Percentiles rank a stretch among this genome's conserved stretches.
phyloP scores from a whole-genome alignment of 768 basidiomycete genomes.

The Mrakia blollopis region DNA sequence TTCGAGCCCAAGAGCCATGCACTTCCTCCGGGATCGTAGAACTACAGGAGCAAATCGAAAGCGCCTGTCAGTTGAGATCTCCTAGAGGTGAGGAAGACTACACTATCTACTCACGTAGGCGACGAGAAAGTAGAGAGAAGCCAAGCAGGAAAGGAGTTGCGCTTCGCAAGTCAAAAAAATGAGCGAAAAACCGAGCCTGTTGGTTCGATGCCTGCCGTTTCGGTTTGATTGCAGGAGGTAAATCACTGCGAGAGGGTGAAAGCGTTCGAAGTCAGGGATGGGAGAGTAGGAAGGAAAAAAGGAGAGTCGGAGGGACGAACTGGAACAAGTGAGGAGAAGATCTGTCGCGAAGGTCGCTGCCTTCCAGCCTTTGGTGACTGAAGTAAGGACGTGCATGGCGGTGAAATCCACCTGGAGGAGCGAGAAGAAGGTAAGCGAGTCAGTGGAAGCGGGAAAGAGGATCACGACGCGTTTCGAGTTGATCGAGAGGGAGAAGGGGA shows the following conservation, averaged over 20 bases:
- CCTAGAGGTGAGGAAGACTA: background rate
- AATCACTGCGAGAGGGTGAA: background rate
- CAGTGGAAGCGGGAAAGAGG: too few species aligned
- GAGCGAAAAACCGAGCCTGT: background rate
- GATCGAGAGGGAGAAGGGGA: background rate
- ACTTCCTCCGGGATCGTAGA: background rate
- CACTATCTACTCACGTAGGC: background rate
- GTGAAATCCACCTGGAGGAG: too few species aligned
- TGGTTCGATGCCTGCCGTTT: background rate
- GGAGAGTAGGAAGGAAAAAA: background rate
- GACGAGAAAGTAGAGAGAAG: background rate
- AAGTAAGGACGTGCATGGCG: too few species aligned
- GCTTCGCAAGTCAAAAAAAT: background rate
- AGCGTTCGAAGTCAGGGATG: background rate
- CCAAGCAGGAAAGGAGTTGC: background rate
- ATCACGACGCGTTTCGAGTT: background rate
- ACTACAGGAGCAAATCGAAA: background rate
- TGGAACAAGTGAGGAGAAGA: background rate
- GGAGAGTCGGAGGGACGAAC: background rate
- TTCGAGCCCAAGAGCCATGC: background rate
- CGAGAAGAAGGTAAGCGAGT: too few species aligned
- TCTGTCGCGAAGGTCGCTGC: background rate
- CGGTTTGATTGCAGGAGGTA: background rate
- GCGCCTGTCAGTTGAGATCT: too few species aligned
- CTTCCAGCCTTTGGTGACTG: background rate